Evolutionary conservation across 495 filamentous ascomycete species (phyloP).

Genomic region (Penicillium roqueforti): DNA sequence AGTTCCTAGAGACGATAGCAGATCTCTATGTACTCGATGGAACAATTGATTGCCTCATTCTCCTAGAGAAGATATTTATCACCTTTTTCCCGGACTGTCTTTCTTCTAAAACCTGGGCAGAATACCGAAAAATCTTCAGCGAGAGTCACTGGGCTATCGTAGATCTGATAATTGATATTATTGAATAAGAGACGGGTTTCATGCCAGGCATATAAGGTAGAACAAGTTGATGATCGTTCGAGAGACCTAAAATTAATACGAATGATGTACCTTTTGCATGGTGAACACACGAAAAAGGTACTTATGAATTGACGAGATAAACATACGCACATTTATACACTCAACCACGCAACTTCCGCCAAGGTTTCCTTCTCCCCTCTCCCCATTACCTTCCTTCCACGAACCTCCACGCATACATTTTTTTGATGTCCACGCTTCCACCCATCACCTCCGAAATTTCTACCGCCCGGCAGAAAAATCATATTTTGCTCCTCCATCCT

Average conservation of each 20-base stretch:
- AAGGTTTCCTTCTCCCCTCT: background rate
- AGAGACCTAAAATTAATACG: background rate
- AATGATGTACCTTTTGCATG: background rate
- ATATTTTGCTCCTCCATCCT: conserved; percentile 15
- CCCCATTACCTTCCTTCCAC: background rate
- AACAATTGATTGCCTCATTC: too few species aligned
- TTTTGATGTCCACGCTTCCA: background rate
- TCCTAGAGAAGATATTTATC: too few species aligned
- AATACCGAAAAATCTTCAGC: too few species aligned
- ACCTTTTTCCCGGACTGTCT: too few species aligned
- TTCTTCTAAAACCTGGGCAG: too few species aligned
- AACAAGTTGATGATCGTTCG: background rate
- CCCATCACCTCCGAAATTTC: background rate
- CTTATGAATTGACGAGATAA: background rate
- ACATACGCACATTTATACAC: background rate
- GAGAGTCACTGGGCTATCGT: too few species aligned
- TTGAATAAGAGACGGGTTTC: background rate
- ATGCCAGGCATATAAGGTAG: background rate
- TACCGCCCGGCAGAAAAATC: conserved; percentile 22
- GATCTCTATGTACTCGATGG: background rate
- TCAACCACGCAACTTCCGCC: background rate
- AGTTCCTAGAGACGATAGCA: background rate
- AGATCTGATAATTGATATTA: too few species aligned
- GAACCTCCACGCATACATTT: background rate
- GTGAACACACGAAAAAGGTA: background rate